Evolutionary conservation across 257 asterid genomes (phyloP), one percentile per base, ranked within the genome.

Genomic region (Ajuga chamaepitys): DNA sequence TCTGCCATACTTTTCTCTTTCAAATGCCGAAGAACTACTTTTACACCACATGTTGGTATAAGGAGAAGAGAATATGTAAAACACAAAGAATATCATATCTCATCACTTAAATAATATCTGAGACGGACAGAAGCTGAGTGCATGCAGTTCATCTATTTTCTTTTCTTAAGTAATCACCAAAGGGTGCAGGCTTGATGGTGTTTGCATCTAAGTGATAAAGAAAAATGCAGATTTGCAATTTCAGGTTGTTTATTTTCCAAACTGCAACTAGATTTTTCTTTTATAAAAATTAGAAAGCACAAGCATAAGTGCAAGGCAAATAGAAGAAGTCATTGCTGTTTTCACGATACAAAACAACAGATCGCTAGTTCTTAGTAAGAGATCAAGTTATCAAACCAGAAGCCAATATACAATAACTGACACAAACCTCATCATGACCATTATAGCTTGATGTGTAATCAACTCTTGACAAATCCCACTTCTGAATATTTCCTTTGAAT

Each of bases 381-480:
- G 4, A 40, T 38, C 41, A 44, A 44, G 68, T 16, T 44, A 56
- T 50, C 14, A 40, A 51, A 67, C 45, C 32, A 21, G 65, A 56
- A 66, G 47, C 64, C 45, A 61, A 69, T 53, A 66, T 32, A 60
- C 51, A 64, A 11, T 37, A 66, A 68, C 59, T 44, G 64, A 74
- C 75, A 66, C 83, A 75, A 79, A 93, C 99, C 99, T 93, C 99
- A 41, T 89, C 97, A 40, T 93, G 99, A 66, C 97, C 95, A 76
- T 89, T 72, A 76, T 93, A 93, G 80, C 95, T 86, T 70, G 94
- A 78, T 63, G 82, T 64, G 72, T 86, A 83, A 72, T 84, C 89
- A 72, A 85, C 70, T 74, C 95, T 78, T 30, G 99, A 79, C 78
- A 89, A 73, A 26, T 86, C 95, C 95, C 94, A 89, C 81, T 85